phyloP scores from a whole-genome alignment of 805 yeast species.

The Hanseniaspora valbyensis region DNA sequence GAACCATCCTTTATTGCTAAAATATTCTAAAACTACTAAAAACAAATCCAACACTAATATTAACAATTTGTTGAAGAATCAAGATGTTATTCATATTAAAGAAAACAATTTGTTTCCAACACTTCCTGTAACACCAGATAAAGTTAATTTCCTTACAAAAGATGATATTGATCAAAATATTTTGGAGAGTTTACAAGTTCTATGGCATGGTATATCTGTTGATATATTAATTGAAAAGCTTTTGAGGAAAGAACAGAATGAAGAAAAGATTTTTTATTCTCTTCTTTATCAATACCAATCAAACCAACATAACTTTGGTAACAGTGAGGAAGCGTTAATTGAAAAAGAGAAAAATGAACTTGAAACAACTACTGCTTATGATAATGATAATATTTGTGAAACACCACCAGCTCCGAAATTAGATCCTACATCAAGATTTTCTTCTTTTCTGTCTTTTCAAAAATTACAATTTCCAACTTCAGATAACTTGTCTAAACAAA shows the following conservation, averaged over 20 bases:
- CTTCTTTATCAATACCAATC: conserved; percentile 64
- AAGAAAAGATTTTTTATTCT: conserved; percentile 74
- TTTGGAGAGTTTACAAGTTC: conserved; percentile 58
- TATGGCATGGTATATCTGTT: conserved; percentile 69
- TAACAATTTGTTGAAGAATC: conserved; percentile 18
- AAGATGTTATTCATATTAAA: not conserved
- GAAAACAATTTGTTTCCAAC: not conserved
- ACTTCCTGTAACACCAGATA: conserved; percentile 14
- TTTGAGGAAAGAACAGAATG: conserved; percentile 44
- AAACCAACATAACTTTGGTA: conserved; percentile 35
- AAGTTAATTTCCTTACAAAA: conserved; percentile 22
- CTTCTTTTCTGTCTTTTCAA: conserved; percentile 5
- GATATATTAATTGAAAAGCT: conserved; percentile 46
- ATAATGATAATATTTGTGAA: not conserved
- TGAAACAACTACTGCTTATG: not conserved
- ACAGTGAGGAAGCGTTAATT: conserved; percentile 17
- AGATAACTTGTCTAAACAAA: not conserved
- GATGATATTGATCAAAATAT: conserved; percentile 63
- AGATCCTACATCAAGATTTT: conserved; percentile 5
- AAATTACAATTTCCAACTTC: not conserved
- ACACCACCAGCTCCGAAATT: not conserved
- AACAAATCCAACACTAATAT: conserved; percentile 23
- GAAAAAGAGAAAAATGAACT: conserved; percentile 25
- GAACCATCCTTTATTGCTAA: conserved; percentile 64
- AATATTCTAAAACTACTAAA: conserved; percentile 39